A percentile compares a stretch with the other conserved stretches of the same genome.
These are phyloP conservation scores for Sclerotinia glacialis DNA, from an alignment of 2,329 filamentous ascomycete species.

Conservation along the genomic window DNA sequence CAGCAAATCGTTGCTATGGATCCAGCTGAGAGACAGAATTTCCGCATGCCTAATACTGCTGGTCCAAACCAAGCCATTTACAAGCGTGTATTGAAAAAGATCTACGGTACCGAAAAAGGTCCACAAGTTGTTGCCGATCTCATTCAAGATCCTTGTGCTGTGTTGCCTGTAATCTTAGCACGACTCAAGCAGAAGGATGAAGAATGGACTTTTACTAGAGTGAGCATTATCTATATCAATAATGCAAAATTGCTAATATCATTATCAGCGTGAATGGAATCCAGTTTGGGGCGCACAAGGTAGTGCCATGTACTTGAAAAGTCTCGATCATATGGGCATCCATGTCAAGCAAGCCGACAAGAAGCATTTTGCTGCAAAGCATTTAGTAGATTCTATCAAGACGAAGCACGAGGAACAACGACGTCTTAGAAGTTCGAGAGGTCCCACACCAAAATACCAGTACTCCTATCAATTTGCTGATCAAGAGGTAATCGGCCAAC, in stretches of 20 bases:
- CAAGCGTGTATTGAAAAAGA: constrained; percentile 94
- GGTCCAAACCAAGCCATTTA: constrained; percentile 96
- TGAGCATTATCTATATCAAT: constrained; percentile 33
- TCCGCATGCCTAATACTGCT: constrained; percentile 78
- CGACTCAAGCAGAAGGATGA: constrained; percentile 94
- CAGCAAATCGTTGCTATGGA: constrained; percentile 83
- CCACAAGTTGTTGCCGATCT: constrained; percentile 83
- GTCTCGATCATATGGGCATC: constrained; percentile 93
- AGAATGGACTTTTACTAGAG: constrained; percentile 91
- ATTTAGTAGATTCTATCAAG: constrained; percentile 85
- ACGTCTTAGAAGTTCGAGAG: constrained; percentile 63
- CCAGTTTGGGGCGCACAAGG: constrained; percentile 98
- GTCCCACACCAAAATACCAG: constrained; percentile 65
- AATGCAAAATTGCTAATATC: constrained; percentile 11
- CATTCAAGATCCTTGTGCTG: constrained; percentile 77
- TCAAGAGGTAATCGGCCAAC: constrained; percentile 62
- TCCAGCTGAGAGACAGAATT: constrained; percentile 67
- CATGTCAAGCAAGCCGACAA: constrained; percentile 87
- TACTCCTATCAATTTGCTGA: constrained; percentile 73
- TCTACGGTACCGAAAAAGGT: constrained; percentile 84
- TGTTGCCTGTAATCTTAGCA: constrained; percentile 83
- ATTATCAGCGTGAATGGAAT: constrained; percentile 81
- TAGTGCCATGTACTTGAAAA: constrained; percentile 91
- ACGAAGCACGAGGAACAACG: constrained; percentile 90
- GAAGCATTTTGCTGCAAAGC: constrained; percentile 84